Percentiles rank a stretch among this genome's conserved stretches.
Conservation (phyloP, 1,139 yeast genomes). For the Protomyces lactucae-debilis region DNA sequence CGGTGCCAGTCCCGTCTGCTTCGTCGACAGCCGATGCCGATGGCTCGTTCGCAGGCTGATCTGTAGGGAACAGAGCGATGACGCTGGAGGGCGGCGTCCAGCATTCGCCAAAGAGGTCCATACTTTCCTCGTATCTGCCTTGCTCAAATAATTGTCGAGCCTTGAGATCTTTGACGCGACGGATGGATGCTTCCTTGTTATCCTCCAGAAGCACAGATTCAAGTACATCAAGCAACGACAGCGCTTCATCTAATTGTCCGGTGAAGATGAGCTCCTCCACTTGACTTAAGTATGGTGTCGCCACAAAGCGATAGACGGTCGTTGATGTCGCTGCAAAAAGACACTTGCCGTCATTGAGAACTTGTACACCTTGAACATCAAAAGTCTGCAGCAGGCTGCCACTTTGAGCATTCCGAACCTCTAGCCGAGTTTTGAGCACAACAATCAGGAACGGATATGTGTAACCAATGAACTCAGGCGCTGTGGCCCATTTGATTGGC, state of each 20-base stretch:
- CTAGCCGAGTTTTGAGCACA: conserved; percentile 32
- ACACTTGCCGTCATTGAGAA: conserved; percentile 30
- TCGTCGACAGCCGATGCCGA: conserved; percentile 4
- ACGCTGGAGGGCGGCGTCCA: conserved; percentile 57
- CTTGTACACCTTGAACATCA: conserved; percentile 27
- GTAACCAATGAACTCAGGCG: conserved; percentile 36
- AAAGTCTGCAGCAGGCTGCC: conserved; percentile 30
- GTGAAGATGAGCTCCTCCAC: conserved; percentile 35
- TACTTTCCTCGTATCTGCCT: conserved; percentile 42
- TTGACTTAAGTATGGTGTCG: conserved; percentile 38
- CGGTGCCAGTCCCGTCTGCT: not conserved
- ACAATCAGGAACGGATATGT: conserved; percentile 39
- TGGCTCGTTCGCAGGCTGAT: not conserved
- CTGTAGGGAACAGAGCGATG: conserved; percentile 45
- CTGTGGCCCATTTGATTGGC: conserved; percentile 33
- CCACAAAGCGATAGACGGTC: conserved; percentile 36
- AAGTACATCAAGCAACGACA: conserved; percentile 43
- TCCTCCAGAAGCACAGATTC: conserved; percentile 39
- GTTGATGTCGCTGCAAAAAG: conserved; percentile 35
- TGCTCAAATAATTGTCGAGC: conserved; percentile 43
- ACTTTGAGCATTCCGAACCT: conserved; percentile 30
- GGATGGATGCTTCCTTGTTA: conserved; percentile 40
- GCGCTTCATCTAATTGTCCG: conserved; percentile 43
- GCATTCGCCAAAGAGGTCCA: conserved; percentile 48
- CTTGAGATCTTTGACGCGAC: conserved; percentile 46